Base-by-base conservation (phyloP, 2,329 filamentous ascomycete species). In the Elsinoe fawcettii region DNA sequence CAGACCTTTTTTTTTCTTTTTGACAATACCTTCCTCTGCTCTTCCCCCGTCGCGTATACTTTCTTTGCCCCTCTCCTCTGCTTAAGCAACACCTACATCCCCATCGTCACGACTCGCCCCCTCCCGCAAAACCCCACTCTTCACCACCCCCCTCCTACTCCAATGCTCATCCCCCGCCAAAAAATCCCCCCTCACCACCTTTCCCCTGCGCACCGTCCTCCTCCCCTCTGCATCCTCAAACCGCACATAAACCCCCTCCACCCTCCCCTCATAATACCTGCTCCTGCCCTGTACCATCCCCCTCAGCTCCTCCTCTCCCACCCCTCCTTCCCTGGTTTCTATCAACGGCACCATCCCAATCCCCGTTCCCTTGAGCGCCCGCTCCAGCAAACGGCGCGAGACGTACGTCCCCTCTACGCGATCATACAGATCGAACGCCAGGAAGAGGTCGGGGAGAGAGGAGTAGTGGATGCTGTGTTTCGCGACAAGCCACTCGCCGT, bases 401-500 rank as follows among this genome's bases (percentile, higher is more conserved):
- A 59, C 9, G 16, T 59, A 60, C n/a, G 9, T 36, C 8, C 39
- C 22, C 3, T 37, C 16, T 9, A 57, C 39, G 1, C 53, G 37
- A 14, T 60, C 57, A 9, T 54, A 60, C 3, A 60, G 34, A n/a
- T 60, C 59, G 12, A 60, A 60, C 5, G 57, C 59, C 14, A 60
- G 37, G 16, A 60, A 60, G 8, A 49, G 4, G 7, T 54, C 56
- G 7, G 57, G 56, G 1, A 60, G 51, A 1, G n/a, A 41, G 11
- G 44, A 49, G 41, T 60, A 60, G 18, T 53, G 27, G 1, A 60
- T 59, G 6, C 51, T 53, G 34, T 60, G 59, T n/a, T 55, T 55
- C 8, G 57, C 57, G 18, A 51, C 58, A 8, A 58, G 9, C 59
- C 59, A 60, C 23, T 60, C 59, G n/a, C 59, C 59, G 36, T 58